These are phyloP conservation scores for Globisporangium canariense DNA, from an alignment of 352 stramenopile species.

Conservation along the genomic window DNA sequence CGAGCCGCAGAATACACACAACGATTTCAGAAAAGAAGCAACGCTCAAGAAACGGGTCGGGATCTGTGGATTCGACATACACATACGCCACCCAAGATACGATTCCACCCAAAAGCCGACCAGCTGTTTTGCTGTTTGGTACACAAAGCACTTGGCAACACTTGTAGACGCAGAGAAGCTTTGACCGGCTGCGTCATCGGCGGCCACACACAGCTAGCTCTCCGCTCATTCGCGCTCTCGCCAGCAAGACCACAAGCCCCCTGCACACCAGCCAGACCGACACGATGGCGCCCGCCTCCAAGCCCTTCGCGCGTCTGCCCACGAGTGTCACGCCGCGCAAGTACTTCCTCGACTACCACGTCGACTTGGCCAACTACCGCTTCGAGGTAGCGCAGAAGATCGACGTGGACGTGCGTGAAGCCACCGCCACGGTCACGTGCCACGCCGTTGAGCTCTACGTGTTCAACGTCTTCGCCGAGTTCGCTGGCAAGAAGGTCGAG, in stretches of 20 bases:
- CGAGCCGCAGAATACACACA: too few relatives aligned
- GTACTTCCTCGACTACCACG: constrained; percentile 79
- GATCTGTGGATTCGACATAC: not conserved
- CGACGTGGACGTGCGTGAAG: constrained; percentile 50
- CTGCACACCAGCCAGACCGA: constrained; percentile 4
- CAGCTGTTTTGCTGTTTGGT: not conserved
- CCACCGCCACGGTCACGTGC: constrained; percentile 83
- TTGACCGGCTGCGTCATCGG: not conserved
- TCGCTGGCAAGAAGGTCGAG: constrained; percentile 35
- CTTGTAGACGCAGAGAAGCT: not conserved
- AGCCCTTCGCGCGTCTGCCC: constrained; percentile 66
- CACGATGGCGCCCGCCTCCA: constrained; percentile 12
- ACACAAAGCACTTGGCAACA: not conserved
- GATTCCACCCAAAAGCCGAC: too few relatives aligned
- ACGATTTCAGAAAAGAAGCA: too few relatives aligned
- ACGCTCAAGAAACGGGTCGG: too few relatives aligned
- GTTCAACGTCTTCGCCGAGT: constrained; percentile 56
- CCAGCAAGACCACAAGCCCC: not conserved
- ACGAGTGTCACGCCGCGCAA: constrained; percentile 53
- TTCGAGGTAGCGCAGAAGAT: constrained; percentile 73
- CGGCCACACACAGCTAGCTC: not conserved
- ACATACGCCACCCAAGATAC: not conserved
- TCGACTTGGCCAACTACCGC: constrained; percentile 68
- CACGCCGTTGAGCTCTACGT: constrained; percentile 94
- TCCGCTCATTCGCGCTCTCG: constrained; percentile 1